phyloP scores from a whole-genome alignment of 129 eudicot genomes.

The Arctium minus region DNA sequence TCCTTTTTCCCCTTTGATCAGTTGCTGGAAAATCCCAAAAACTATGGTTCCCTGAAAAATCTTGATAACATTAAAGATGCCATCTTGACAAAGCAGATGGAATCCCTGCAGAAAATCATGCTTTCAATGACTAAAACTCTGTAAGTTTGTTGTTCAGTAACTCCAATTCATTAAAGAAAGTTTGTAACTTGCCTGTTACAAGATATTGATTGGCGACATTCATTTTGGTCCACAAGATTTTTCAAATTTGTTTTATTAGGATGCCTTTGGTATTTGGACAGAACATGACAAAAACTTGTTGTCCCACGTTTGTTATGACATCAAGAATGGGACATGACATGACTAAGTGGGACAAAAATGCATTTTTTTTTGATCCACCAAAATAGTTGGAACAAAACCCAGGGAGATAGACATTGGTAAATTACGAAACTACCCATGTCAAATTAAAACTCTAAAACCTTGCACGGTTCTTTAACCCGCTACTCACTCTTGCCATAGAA shows the following conservation, averaged over 20 bases:
- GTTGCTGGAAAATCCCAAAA: conserved; percentile 52
- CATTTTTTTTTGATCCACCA: too few relatives aligned
- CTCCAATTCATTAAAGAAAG: background rate
- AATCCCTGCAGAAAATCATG: conserved; percentile 56
- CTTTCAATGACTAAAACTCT: conserved; percentile 54
- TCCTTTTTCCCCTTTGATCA: conserved; percentile 15
- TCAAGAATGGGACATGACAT: too few relatives aligned
- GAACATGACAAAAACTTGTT: too few relatives aligned
- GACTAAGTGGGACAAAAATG: too few relatives aligned
- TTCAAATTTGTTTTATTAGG: background rate
- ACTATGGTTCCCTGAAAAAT: conserved; percentile 59
- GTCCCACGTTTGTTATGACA: too few relatives aligned
- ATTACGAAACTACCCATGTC: background rate
- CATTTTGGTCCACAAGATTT: background rate
- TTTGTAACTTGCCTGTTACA: background rate
- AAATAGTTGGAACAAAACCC: too few relatives aligned
- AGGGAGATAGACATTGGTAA: background rate
- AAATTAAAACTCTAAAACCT: background rate
- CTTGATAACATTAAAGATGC: conserved; percentile 51
- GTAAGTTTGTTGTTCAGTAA: conserved; percentile 30
- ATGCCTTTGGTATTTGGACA: too few relatives aligned
- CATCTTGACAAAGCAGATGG: conserved; percentile 69
- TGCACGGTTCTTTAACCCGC: background rate
- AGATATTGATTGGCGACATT: background rate
- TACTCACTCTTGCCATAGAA: background rate